Evolutionary conservation across 495 filamentous ascomycete genomes (phyloP).

Genomic region (Penicillium herquei): DNA sequence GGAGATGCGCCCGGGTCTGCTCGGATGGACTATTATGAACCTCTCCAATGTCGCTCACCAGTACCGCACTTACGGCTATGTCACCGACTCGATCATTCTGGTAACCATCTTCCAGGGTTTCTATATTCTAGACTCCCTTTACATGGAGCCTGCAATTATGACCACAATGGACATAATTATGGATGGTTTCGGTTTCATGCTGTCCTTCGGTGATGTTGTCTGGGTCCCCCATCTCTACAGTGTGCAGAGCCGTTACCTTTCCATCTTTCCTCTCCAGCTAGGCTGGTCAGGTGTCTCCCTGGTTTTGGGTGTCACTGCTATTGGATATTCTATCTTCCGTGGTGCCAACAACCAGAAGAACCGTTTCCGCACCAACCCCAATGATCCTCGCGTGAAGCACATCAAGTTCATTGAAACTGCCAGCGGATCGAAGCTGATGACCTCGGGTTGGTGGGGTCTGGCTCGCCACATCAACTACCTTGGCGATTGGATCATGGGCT

Average conservation of each 20-base stretch:
- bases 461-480: constrained; percentile 96
- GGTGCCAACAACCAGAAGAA: constrained; percentile 92
- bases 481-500: constrained; percentile 95
- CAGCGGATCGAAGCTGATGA: constrained; percentile 75
- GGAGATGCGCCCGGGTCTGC: constrained; percentile 87
- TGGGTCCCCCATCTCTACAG: constrained; percentile 94
- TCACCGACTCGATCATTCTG: constrained; percentile 86
- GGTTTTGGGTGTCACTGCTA: constrained; percentile 61
- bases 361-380: constrained; percentile 82
- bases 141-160: constrained; percentile 87
- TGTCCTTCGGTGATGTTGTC: constrained; percentile 89
- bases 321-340: constrained; percentile 89
- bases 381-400: constrained; percentile 75
- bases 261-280: constrained; percentile 75
- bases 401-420: constrained; percentile 87
- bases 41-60: constrained; percentile 84
- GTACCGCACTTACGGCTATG: constrained; percentile 75
- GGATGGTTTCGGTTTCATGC: constrained; percentile 96
- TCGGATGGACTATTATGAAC: constrained; percentile 87
- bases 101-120: constrained; percentile 74
- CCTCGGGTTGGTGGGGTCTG: constrained; percentile 91
- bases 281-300: constrained; percentile 60
- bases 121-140: constrained; percentile 84
- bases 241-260: constrained; percentile 83
- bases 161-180: constrained; percentile 96